These are phyloP conservation scores for Coelastrella sp. DNA, from an alignment of 139 green algal species.

Conservation along the genomic window DNA sequence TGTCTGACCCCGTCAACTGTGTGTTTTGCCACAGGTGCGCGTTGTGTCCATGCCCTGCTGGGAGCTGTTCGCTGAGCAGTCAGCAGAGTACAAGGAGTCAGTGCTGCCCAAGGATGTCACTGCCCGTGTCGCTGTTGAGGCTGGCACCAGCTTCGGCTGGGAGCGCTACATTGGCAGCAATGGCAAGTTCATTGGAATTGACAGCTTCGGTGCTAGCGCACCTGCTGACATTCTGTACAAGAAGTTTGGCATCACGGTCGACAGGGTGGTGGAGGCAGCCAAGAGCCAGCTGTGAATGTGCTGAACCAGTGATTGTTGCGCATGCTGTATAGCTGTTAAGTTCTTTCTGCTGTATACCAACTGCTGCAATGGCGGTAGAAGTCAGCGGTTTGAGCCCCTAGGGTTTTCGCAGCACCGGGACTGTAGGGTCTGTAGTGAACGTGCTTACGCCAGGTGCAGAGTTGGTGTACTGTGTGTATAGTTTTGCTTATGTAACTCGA, in stretches of 20 bases:
- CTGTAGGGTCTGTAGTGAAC: too few species aligned
- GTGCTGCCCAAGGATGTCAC: conserved; percentile 85
- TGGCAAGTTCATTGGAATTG: conserved; percentile 90
- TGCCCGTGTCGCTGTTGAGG: conserved; percentile 93
- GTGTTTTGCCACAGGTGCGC: conserved; percentile 52
- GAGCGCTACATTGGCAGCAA: conserved; percentile 85
- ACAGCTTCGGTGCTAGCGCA: conserved; percentile 96
- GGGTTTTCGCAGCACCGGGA: too few species aligned
- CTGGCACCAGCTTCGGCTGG: conserved; percentile 95
- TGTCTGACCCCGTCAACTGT: too few species aligned
- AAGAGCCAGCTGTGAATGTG: conserved; percentile 66
- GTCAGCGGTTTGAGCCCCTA: too few species aligned
- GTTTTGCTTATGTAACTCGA: too few species aligned
- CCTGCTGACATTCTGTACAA: conserved; percentile 93
- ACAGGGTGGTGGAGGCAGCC: conserved; percentile 80
- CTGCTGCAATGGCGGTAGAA: neutral
- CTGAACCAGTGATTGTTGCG: neutral
- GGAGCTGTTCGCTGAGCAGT: conserved; percentile 98
- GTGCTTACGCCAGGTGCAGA: too few species aligned
- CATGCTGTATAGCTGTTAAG: neutral
- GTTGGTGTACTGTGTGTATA: too few species aligned
- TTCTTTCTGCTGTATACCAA: neutral
- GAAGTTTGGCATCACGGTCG: conserved; percentile 95
- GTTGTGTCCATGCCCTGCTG: conserved; percentile 97
- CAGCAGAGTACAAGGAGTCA: conserved; percentile 77